Percentiles rank a stretch among this genome's conserved stretches.
Conservation (phyloP, 768 basidiomycete species). For the Pisolithus albus region DNA sequence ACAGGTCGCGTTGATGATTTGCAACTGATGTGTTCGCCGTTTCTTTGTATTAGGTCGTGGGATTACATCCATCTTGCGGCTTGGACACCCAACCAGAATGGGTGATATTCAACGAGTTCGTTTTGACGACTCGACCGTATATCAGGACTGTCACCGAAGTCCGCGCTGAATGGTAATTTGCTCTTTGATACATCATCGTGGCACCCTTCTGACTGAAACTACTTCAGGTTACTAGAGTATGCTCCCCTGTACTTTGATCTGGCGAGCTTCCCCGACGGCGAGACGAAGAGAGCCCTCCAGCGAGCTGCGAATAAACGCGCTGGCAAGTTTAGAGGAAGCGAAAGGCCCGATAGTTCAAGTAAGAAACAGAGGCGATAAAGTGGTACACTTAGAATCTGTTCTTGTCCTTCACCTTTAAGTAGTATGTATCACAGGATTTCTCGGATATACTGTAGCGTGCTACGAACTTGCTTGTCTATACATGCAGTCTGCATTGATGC, state of each 20-base stretch:
- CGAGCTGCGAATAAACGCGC: constrained; percentile 47
- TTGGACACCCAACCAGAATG: constrained; percentile 84
- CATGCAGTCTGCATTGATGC: no score
- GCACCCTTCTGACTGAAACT: constrained; percentile 1
- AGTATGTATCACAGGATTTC: no score
- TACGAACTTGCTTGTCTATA: no score
- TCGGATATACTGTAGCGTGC: no score
- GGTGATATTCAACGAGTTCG: constrained; percentile 93
- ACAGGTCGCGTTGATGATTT: not conserved
- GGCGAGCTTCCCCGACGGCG: constrained; percentile 55
- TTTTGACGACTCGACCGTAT: constrained; percentile 80
- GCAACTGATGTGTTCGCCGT: not conserved
- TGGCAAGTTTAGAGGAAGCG: constrained; percentile 30
- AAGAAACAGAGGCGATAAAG: constrained; percentile 14
- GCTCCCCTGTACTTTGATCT: constrained; percentile 67
- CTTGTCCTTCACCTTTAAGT: no score
- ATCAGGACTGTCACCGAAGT: constrained; percentile 91
- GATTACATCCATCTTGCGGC: constrained; percentile 75
- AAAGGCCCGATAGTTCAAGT: constrained; percentile 3
- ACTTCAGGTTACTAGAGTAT: constrained; percentile 55
- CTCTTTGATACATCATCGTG: not conserved
- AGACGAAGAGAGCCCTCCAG: constrained; percentile 60
- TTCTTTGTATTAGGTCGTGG: constrained; percentile 9
- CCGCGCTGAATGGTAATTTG: constrained; percentile 72
- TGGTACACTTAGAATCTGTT: not conserved